Percentiles rank a stretch among this genome's conserved stretches.
Conservation (phyloP, 371 early-diverging fungal genomes). For the Mortierella sp. region DNA sequence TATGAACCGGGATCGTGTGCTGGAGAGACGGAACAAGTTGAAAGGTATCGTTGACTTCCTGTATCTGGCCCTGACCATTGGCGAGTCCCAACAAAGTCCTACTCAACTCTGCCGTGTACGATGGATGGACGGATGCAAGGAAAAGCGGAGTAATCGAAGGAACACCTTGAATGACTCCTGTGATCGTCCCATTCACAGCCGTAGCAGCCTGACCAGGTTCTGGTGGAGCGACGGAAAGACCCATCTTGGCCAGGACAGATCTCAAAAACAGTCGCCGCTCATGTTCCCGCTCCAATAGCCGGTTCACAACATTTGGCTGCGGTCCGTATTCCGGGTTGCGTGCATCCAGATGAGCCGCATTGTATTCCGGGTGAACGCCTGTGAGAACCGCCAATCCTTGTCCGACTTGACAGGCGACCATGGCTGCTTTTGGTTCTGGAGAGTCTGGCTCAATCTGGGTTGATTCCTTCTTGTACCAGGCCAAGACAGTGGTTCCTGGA, state of each 20-base stretch:
- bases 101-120: slow-evolving; percentile 40
- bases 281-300: slow-evolving; percentile 61
- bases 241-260: slow-evolving; percentile 66
- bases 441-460: slow-evolving; percentile 16
- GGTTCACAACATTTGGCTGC: slow-evolving; percentile 58
- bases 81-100: slow-evolving; percentile 39
- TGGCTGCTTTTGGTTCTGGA: slow-evolving; percentile 58
- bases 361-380: slow-evolving; percentile 85
- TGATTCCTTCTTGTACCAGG: slow-evolving; percentile 65
- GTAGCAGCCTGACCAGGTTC: not conserved
- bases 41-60: slow-evolving; percentile 62
- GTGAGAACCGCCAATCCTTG: slow-evolving; percentile 76
- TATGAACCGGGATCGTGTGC: slow-evolving; percentile 28
- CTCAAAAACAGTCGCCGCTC: slow-evolving; percentile 65
- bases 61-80: slow-evolving; percentile 26
- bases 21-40: slow-evolving; percentile 46
- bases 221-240: slow-evolving; percentile 60
- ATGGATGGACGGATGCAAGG: slow-evolving; percentile 61
- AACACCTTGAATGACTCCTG: slow-evolving; percentile 49
- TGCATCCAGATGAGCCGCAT: slow-evolving; percentile 63
- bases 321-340: slow-evolving; percentile 56
- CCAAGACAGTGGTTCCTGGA: slow-evolving; percentile 65
- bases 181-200: not conserved
- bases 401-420: slow-evolving; percentile 72
- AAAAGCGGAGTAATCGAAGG: slow-evolving; percentile 70